Conservation (phyloP, 192 early-diverging fungal species). For the Coemansia sp. region DNA sequence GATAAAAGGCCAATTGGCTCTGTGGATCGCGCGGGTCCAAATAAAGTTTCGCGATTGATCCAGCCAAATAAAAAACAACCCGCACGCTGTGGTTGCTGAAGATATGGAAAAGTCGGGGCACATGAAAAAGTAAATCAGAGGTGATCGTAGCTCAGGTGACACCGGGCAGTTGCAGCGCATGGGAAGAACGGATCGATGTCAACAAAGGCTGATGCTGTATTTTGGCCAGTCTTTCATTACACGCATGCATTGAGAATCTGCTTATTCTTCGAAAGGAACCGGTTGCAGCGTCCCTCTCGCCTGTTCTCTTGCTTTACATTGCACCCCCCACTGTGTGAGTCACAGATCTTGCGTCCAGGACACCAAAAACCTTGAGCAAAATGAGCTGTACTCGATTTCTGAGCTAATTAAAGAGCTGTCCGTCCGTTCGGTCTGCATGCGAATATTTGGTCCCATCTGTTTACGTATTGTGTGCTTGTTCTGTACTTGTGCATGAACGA, state of each 20-base stretch:
- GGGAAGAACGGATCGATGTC: background rate
- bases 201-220: background rate
- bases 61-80: background rate
- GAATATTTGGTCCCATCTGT: background rate
- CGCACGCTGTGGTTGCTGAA: background rate
- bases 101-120: background rate
- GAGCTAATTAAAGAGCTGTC: background rate
- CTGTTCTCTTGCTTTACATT: background rate
- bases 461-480: background rate
- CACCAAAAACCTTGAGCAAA: too few relatives aligned
- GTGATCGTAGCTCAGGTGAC: slow-evolving; percentile 9
- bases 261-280: background rate
- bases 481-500: too few relatives aligned
- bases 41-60: background rate
- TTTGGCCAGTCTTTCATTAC: background rate
- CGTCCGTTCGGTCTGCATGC: background rate
- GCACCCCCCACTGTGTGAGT: background rate
- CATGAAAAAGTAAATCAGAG: background rate
- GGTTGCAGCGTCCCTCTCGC: background rate
- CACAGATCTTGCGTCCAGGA: too few relatives aligned
- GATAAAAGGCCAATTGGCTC: background rate
- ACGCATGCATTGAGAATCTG: background rate
- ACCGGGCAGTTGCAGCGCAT: slow-evolving; percentile 7
- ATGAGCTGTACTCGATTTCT: background rate
- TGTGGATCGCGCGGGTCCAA: background rate